A percentile compares a stretch with the other conserved stretches of the same genome.
Evolutionary conservation across 805 yeast genomes (phyloP).

Genomic region (Wickerhamiella domercqiae): DNA sequence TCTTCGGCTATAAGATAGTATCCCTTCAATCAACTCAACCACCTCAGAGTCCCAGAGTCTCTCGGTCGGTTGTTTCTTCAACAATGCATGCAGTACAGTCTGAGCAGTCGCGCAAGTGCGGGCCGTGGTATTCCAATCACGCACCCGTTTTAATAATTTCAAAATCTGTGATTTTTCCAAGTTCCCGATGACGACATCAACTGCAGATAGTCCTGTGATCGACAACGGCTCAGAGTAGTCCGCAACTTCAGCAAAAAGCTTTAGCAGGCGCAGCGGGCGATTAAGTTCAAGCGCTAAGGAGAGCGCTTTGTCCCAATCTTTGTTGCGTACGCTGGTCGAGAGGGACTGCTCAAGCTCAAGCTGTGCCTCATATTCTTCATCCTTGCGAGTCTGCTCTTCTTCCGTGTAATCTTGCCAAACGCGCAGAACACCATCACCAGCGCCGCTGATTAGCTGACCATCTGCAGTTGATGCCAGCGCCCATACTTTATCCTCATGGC

Average conservation of each 20-base stretch:
- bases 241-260: slow-evolving; percentile 49
- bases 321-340: slow-evolving; percentile 51
- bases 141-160: slow-evolving; percentile 51
- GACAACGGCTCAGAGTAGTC: slow-evolving; percentile 33
- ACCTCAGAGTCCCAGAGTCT: slow-evolving; percentile 51
- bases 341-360: slow-evolving; percentile 85
- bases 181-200: slow-evolving; percentile 47
- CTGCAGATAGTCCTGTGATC: slow-evolving; percentile 38
- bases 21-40: slow-evolving; percentile 50
- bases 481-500: slow-evolving; percentile 92
- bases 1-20: slow-evolving; percentile 78
- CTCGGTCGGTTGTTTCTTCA: slow-evolving; percentile 38
- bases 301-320: slow-evolving; percentile 83
- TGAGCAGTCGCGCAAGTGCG: slow-evolving; percentile 71
- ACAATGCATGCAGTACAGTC: slow-evolving; percentile 49
- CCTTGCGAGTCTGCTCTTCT: slow-evolving; percentile 41
- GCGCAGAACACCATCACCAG: slow-evolving; percentile 85
- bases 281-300: slow-evolving; percentile 69
- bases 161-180: slow-evolving; percentile 47
- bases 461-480: slow-evolving; percentile 42
- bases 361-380: slow-evolving; percentile 36
- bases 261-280: slow-evolving; percentile 78
- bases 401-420: slow-evolving; percentile 83
- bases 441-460: slow-evolving; percentile 62
- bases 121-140: slow-evolving; percentile 93